A percentile compares a stretch with the other conserved stretches of the same genome.
phyloP scores from a whole-genome alignment of 78 protist species.

The Cavenderia fasciculata region DNA sequence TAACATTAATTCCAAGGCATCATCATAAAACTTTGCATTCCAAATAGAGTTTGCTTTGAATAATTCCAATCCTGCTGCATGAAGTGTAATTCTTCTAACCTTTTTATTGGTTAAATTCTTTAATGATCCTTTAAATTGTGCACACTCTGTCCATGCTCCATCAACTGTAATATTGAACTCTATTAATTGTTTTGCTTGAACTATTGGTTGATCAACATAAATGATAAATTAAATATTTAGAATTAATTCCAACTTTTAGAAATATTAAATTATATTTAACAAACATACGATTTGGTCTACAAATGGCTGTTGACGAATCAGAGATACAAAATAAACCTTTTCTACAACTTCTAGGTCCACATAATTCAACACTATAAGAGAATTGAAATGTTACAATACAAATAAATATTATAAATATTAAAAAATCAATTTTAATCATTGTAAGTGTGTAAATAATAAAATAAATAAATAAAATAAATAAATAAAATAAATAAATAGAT shows the following conservation, averaged over 20 bases:
- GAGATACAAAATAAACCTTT: slow-evolving; percentile 33
- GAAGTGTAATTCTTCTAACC: slow-evolving; percentile 37
- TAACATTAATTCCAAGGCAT: not conserved
- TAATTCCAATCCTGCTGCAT: slow-evolving; percentile 17
- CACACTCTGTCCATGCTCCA: slow-evolving; percentile 60
- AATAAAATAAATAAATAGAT: too few relatives aligned
- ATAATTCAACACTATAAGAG: slow-evolving; percentile 11
- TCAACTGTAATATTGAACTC: slow-evolving; percentile 50
- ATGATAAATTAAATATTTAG: not conserved
- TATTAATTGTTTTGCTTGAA: slow-evolving; percentile 5
- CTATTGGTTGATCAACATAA: not conserved
- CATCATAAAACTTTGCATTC: slow-evolving; percentile 32
- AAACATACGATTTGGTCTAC: slow-evolving; percentile 45
- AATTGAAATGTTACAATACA: not conserved
- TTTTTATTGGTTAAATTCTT: slow-evolving; percentile 25
- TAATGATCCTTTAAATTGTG: slow-evolving; percentile 49
- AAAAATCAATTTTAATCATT: not conserved
- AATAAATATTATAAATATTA: slow-evolving; percentile 1
- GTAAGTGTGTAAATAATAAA: not conserved
- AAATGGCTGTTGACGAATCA: slow-evolving; percentile 25
- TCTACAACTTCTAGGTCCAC: slow-evolving; percentile 74
- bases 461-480: not conserved
- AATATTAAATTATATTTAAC: not conserved
- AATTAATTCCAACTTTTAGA: not conserved
- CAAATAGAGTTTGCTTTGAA: slow-evolving; percentile 49